A percentile compares a stretch with the other conserved stretches of the same genome.
Evolutionary conservation across 148 eudicot species (phyloP).

Genomic region (Silene conica): DNA sequence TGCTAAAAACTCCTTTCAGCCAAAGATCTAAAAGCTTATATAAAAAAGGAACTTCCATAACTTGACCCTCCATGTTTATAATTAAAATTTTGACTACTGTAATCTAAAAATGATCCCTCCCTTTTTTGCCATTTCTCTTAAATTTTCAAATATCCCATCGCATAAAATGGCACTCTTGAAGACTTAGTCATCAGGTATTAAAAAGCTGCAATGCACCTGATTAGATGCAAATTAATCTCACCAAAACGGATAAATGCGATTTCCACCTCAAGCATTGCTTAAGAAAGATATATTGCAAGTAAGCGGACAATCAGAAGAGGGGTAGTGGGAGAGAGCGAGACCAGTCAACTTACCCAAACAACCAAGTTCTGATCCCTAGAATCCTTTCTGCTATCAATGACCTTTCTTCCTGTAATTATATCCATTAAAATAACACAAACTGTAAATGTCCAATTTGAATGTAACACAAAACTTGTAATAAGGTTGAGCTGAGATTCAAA

Average conservation of each 20-base stretch:
- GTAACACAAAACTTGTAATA: too few relatives aligned
- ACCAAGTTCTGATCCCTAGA: slow-evolving; percentile 60
- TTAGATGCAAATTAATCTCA: background rate
- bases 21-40: too few relatives aligned
- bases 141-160: too few relatives aligned
- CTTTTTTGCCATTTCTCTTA: background rate
- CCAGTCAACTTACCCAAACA: slow-evolving; percentile 60
- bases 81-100: too few relatives aligned
- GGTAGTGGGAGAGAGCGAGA: background rate
- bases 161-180: background rate
- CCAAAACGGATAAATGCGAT: background rate
- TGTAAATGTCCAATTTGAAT: slow-evolving; percentile 76
- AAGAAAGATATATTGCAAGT: too few relatives aligned
- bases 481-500: too few relatives aligned
- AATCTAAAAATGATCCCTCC: too few relatives aligned
- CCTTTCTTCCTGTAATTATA: slow-evolving; percentile 73
- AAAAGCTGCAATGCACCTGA: background rate
- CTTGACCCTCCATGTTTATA: too few relatives aligned
- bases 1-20: too few relatives aligned
- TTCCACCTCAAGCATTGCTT: background rate
- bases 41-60: too few relatives aligned
- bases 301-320: background rate
- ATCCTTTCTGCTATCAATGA: slow-evolving; percentile 39
- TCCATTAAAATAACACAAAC: slow-evolving; percentile 85
- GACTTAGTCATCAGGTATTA: background rate